phyloP scores from a whole-genome alignment of 768 basidiomycete genomes.

The Trametes cingulata region DNA sequence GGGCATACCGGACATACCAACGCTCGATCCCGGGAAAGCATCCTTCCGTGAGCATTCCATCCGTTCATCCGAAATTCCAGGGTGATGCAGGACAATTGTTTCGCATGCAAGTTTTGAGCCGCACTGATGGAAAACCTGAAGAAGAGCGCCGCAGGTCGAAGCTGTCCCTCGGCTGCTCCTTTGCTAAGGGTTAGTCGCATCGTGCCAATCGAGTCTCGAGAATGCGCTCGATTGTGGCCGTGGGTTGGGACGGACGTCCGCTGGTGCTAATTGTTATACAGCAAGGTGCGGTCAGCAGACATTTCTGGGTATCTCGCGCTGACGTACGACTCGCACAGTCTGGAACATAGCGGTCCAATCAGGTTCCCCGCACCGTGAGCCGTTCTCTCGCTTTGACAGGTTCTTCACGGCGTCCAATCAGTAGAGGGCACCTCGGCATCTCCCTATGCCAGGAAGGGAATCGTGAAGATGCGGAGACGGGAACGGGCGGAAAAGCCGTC shows the following conservation, averaged over 20 bases:
- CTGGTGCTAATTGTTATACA: neutral
- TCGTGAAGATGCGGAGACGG: neutral
- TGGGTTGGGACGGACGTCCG: neutral
- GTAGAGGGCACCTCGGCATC: neutral
- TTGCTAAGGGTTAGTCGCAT: too few relatives aligned
- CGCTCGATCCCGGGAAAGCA: too few relatives aligned
- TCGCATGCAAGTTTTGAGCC: too few relatives aligned
- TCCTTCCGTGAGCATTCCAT: too few relatives aligned
- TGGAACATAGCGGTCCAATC: neutral
- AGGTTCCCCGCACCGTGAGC: neutral
- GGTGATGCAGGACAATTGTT: too few relatives aligned
- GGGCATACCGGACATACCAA: too few relatives aligned
- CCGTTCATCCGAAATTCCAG: too few relatives aligned
- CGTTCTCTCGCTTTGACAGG: neutral
- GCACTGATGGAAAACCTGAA: too few relatives aligned
- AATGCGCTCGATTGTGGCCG: neutral
- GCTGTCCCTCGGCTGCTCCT: too few relatives aligned
- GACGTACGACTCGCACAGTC: neutral
- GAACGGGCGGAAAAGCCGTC: neutral
- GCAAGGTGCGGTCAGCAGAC: neutral
- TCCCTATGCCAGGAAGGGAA: neutral
- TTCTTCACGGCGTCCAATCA: neutral
- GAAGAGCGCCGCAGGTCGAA: too few relatives aligned
- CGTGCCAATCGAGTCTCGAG: too few relatives aligned
- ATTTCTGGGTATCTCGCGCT: neutral